phyloP scores from a whole-genome alignment of 2,329 filamentous ascomycete species.

The Penicillium sclerotiorum region DNA sequence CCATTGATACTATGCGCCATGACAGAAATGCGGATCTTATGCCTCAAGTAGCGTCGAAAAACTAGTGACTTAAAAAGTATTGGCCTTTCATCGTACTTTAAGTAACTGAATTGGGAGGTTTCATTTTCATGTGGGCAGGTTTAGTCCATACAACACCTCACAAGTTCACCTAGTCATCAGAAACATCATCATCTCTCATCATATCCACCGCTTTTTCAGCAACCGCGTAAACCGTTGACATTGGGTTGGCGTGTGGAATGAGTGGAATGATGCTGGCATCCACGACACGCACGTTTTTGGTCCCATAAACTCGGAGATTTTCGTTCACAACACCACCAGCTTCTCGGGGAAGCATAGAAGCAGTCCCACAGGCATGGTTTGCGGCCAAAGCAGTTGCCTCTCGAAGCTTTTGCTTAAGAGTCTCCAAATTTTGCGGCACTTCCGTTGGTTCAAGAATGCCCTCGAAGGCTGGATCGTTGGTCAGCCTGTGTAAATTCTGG shows the following conservation, averaged over 20 bases:
- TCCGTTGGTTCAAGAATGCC: neutral
- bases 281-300: neutral
- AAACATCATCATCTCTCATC: neutral
- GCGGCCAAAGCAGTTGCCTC: neutral
- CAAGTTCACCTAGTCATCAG: neutral
- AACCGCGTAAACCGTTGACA: neutral
- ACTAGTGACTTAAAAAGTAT: too few species aligned
- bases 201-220: constrained; percentile 1
- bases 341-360: neutral
- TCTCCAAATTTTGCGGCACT: constrained; percentile 14
- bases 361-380: neutral
- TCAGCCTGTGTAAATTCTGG: neutral
- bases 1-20: too few species aligned
- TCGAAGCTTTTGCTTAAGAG: constrained; percentile 11
- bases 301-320: neutral
- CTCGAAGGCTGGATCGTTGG: neutral
- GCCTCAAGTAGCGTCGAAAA: too few species aligned
- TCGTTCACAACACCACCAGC: neutral
- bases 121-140: too few species aligned
- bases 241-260: neutral
- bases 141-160: neutral
- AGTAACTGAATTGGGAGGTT: too few species aligned
- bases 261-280: constrained; percentile 1
- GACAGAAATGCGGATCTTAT: too few species aligned
- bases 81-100: too few species aligned